Evolutionary conservation across 768 basidiomycete species (phyloP).

Genomic region (Paxillus involutus): DNA sequence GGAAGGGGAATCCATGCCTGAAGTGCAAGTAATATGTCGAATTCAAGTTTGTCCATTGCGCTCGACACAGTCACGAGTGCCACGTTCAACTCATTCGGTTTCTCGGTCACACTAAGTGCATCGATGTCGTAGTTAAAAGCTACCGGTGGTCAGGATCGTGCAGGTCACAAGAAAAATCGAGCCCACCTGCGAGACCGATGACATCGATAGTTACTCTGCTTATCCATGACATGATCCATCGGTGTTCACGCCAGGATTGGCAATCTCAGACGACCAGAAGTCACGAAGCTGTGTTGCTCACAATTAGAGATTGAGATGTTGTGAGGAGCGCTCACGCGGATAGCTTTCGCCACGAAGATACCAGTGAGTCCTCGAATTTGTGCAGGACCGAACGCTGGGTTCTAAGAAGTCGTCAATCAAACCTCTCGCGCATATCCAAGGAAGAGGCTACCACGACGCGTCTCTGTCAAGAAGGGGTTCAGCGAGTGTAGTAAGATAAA

Average conservation of each 20-base stretch:
- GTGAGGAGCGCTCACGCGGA: constrained; percentile 36
- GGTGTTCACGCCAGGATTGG: constrained; percentile 3
- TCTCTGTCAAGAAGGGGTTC: constrained; percentile 9
- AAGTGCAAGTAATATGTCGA: constrained; percentile 30
- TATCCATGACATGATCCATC: constrained; percentile 29
- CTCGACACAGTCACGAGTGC: constrained; percentile 35
- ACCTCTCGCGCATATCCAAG: neutral
- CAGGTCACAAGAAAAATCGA: neutral
- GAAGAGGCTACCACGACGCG: constrained; percentile 27
- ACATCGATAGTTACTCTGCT: constrained; percentile 39
- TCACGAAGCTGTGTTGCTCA: constrained; percentile 44
- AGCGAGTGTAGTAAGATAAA: neutral
- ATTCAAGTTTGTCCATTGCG: neutral
- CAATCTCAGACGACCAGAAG: constrained; percentile 39
- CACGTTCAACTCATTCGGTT: constrained; percentile 31
- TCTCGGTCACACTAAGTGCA: constrained; percentile 23
- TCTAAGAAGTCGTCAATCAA: constrained; percentile 33
- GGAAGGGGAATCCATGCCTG: constrained; percentile 37
- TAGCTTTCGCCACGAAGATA: constrained; percentile 56
- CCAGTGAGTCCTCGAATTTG: constrained; percentile 58
- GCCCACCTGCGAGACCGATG: constrained; percentile 40
- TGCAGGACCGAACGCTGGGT: constrained; percentile 63
- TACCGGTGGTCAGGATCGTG: constrained; percentile 9
- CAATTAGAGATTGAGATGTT: neutral
- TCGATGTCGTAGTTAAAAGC: constrained; percentile 41